phyloP scores from a whole-genome alignment of 768 basidiomycete genomes.

The Coprinellus aureogranulatus region DNA sequence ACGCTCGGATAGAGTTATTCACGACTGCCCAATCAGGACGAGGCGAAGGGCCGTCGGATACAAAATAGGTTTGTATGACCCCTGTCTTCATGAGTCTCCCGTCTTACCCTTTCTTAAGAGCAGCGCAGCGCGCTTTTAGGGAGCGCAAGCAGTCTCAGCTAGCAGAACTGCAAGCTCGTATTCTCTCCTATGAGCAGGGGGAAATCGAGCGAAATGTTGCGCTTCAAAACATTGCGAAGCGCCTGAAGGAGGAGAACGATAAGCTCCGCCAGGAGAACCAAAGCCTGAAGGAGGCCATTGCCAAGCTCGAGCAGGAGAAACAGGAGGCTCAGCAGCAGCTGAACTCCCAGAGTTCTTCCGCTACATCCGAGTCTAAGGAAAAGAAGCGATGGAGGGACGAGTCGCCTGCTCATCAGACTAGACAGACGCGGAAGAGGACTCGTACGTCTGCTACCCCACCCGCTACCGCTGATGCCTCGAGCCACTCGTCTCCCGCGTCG shows the following conservation, averaged over 20 bases:
- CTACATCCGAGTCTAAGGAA: slow-evolving; percentile 37
- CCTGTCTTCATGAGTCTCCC: neutral
- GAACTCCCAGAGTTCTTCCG: neutral
- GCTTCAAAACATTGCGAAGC: slow-evolving; percentile 78
- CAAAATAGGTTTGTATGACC: slow-evolving; percentile 62
- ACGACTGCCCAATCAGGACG: slow-evolving; percentile 25
- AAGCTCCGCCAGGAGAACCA: slow-evolving; percentile 65
- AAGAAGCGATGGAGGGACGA: slow-evolving; percentile 62
- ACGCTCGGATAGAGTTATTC: slow-evolving; percentile 1
- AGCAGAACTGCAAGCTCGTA: slow-evolving; percentile 80
- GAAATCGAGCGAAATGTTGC: slow-evolving; percentile 86
- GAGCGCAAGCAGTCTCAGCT: slow-evolving; percentile 88
- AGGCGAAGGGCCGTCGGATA: slow-evolving; percentile 64
- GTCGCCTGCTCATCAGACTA: slow-evolving; percentile 28
- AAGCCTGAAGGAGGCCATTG: slow-evolving; percentile 51
- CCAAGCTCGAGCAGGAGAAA: slow-evolving; percentile 39
- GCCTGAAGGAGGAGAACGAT: slow-evolving; percentile 85
- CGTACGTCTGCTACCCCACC: slow-evolving; percentile 33
- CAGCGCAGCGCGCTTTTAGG: slow-evolving; percentile 86
- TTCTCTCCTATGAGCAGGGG: slow-evolving; percentile 86
- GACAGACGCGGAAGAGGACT: slow-evolving; percentile 33
- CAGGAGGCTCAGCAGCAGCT: slow-evolving; percentile 10
- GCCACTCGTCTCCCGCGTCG: neutral
- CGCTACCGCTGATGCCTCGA: slow-evolving; percentile 17
- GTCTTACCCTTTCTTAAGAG: slow-evolving; percentile 41